A percentile compares a stretch with the other conserved stretches of the same genome.
Conservation (phyloP, 257 asterid species). For the Primulina eburnea region DNA sequence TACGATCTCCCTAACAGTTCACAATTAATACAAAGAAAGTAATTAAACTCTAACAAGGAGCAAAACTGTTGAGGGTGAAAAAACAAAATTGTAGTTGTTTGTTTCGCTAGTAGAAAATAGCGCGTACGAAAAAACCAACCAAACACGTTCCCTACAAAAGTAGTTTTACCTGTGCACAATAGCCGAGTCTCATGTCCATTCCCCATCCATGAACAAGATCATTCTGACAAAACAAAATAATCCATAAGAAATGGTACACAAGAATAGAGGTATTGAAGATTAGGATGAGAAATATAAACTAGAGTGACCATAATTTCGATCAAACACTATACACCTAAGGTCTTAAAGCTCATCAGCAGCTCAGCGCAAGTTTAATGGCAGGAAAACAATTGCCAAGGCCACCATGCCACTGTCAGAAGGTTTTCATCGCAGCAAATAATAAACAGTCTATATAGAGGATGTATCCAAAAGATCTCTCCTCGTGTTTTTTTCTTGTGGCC, state of each 20-base stretch:
- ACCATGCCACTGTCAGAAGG: background rate
- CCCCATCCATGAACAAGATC: conserved; percentile 99
- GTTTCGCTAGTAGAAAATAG: background rate
- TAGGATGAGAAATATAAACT: conserved; percentile 9
- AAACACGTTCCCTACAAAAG: background rate
- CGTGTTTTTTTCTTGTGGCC: background rate
- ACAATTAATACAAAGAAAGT: conserved; percentile 17
- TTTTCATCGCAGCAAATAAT: background rate
- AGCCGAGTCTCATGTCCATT: conserved; percentile 97
- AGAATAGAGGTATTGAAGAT: conserved; percentile 13
- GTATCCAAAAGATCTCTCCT: background rate
- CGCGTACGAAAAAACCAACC: background rate
- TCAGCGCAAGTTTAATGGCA: background rate
- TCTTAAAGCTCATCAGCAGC: background rate
- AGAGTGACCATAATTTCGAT: conserved; percentile 8
- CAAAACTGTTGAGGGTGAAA: background rate
- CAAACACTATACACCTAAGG: background rate
- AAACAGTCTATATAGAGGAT: background rate
- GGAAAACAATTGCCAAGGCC: background rate
- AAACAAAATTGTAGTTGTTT: conserved; percentile 10
- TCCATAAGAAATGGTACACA: conserved; percentile 18
- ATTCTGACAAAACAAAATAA: conserved; percentile 49
- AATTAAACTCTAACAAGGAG: background rate
- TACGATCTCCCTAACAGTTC: conserved; percentile 71
- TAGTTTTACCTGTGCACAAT: conserved; percentile 81